A percentile compares a stretch with the other conserved stretches of the same genome.
These are phyloP conservation scores for Cystobasidium slooffiae DNA, from an alignment of 1,284 basidiomycete genomes.

Conservation along the genomic window DNA sequence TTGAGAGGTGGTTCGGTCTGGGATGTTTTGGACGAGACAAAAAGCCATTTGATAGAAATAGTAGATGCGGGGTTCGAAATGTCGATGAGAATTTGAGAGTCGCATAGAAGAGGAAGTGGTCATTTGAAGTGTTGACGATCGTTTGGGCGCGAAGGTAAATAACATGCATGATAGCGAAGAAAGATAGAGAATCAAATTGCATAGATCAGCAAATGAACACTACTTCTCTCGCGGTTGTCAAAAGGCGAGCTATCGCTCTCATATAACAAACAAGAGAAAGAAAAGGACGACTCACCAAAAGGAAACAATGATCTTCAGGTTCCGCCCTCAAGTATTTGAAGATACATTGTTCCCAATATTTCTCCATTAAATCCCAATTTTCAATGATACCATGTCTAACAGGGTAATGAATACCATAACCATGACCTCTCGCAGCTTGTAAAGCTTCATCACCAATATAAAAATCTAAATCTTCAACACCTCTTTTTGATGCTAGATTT, in stretches of 20 bases:
- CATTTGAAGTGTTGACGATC: no score
- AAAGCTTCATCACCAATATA: slow-evolving; percentile 98
- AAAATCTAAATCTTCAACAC: slow-evolving; percentile 99
- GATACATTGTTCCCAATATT: slow-evolving; percentile 99
- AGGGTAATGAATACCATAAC: slow-evolving; percentile 91
- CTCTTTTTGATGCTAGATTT: slow-evolving; percentile 92
- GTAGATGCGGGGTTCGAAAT: not conserved
- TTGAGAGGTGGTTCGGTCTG: slow-evolving; percentile 98
- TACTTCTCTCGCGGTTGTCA: not conserved
- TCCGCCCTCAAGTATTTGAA: slow-evolving; percentile 99
- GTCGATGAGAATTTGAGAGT: not conserved
- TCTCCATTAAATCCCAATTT: slow-evolving; percentile 99
- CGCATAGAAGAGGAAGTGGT: no score
- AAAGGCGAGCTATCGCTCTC: not conserved
- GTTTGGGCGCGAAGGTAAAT: no score
- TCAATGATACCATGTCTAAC: slow-evolving; percentile 98
- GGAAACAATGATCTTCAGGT: slow-evolving; percentile 98
- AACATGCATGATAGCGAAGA: no score
- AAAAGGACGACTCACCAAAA: slow-evolving; percentile 77
- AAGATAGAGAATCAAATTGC: not conserved
- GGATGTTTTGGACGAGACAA: not conserved
- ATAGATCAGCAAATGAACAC: not conserved
- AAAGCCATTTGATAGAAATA: not conserved
- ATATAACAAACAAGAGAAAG: no score
- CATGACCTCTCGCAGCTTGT: slow-evolving; percentile 75